Percentiles rank a stretch among this genome's conserved stretches.
Evolutionary conservation across 2,329 filamentous ascomycete species (phyloP).

Genomic region (Thielaviopsis ethacetica): DNA sequence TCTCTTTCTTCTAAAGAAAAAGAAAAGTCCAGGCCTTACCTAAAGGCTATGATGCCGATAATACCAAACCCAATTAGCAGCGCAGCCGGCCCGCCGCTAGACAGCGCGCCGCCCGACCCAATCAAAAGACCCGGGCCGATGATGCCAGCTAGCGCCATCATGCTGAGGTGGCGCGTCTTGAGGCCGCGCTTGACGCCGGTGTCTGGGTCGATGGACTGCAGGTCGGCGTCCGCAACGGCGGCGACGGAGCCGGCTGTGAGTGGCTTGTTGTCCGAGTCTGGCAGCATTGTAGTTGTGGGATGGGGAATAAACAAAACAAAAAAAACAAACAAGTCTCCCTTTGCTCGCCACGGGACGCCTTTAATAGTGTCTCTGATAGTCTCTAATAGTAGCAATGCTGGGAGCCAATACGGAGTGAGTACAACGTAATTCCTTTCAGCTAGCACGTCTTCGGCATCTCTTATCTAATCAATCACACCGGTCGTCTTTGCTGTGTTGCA

Average conservation of each 20-base stretch:
- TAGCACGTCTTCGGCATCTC: too few relatives aligned
- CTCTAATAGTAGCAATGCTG: too few relatives aligned
- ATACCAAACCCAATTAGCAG: slow-evolving; percentile 58
- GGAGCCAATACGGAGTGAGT: too few relatives aligned
- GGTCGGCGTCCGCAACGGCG: slow-evolving; percentile 25
- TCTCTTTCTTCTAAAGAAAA: neutral
- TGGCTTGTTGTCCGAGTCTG: too few relatives aligned
- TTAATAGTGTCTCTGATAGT: too few relatives aligned
- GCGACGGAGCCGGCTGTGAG: slow-evolving; percentile 12
- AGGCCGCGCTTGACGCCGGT: slow-evolving; percentile 52
- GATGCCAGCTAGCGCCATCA: slow-evolving; percentile 47
- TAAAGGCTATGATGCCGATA: slow-evolving; percentile 30
- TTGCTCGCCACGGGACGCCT: too few relatives aligned
- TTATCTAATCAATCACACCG: neutral
- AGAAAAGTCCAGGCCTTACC: slow-evolving; percentile 2
- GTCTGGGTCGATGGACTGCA: slow-evolving; percentile 36
- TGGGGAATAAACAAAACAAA: too few relatives aligned
- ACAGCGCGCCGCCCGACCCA: slow-evolving; percentile 52
- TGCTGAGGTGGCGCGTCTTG: slow-evolving; percentile 50
- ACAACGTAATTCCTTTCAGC: too few relatives aligned
- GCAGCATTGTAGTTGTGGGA: too few relatives aligned
- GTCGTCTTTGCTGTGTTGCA: neutral
- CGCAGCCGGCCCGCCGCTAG: slow-evolving; percentile 52
- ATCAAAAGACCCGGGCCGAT: slow-evolving; percentile 57
- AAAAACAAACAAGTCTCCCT: too few relatives aligned